Conservation (phyloP, 2,329 filamentous ascomycete genomes). For the Penicillium sp. region DNA sequence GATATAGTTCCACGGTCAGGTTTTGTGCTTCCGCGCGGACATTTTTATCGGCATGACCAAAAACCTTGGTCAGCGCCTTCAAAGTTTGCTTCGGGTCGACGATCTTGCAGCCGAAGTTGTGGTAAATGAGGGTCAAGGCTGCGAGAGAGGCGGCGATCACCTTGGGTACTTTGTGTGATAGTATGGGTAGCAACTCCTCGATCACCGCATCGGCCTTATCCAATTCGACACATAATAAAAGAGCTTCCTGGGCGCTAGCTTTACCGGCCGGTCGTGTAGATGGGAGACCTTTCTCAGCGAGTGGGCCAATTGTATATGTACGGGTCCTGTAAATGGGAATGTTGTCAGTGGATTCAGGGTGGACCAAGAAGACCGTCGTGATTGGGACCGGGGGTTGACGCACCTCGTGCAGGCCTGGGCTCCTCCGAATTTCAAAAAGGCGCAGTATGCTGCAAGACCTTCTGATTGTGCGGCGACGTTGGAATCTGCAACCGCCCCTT, state of each 20-base stretch:
- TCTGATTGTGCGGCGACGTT: conserved; percentile 98
- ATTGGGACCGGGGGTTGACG: conserved; percentile 16
- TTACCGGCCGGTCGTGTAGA: conserved; percentile 89
- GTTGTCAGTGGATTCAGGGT: neutral
- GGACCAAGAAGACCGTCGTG: neutral
- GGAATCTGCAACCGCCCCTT: conserved; percentile 85
- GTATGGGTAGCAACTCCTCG: conserved; percentile 80
- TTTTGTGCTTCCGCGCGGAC: conserved; percentile 91
- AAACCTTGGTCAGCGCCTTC: conserved; percentile 84
- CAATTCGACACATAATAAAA: conserved; percentile 85
- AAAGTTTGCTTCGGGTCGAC: conserved; percentile 90
- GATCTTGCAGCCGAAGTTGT: conserved; percentile 92
- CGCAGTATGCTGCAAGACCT: conserved; percentile 80
- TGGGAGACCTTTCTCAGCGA: conserved; percentile 87
- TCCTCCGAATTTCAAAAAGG: conserved; percentile 89
- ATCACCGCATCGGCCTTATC: conserved; percentile 83
- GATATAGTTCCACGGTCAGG: conserved; percentile 88
- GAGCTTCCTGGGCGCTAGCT: conserved; percentile 77
- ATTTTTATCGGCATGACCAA: conserved; percentile 97
- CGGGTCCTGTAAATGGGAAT: conserved; percentile 60
- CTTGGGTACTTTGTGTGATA: conserved; percentile 89
- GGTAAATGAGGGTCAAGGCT: conserved; percentile 79
- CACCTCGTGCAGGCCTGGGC: conserved; percentile 72
- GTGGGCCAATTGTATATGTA: conserved; percentile 68
- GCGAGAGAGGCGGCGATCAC: conserved; percentile 73